Evolutionary conservation across 306 rosid species (phyloP), one percentile per base, ranked within the genome.

Genomic region (Ormosia semicastrata): DNA sequence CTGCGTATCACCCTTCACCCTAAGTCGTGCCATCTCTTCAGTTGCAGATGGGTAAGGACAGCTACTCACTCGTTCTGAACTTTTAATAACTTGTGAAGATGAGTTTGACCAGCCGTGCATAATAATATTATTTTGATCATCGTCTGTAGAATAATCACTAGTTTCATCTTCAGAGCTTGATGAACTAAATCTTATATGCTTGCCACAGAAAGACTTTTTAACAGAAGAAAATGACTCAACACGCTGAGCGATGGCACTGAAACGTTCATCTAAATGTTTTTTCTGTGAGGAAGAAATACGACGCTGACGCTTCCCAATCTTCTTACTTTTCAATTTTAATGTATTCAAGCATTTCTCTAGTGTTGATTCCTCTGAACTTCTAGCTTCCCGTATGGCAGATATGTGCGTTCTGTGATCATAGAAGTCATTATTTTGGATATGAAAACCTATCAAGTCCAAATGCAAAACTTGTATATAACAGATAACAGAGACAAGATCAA

Each of bases 31-130:
- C 85, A 88, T 88, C 92, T 93, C 99, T 89, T 93, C 99, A 52
- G 66, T 71, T 57, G 90, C 94, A 76, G 97, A 93, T 34, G 93
- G 98, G 79, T 95, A 95, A 76, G 99, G 99, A 73, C 99, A 95
- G 80, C 87, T 87, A 80, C 95, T 90, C 54, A 75, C 82, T 78
- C 90, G 88, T 74, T 92, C 94, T 15, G 90, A 77, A 82, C 74
- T 84, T 86, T 64, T 82, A 73, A 77, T 84, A 52, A 73, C 75
- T 65, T 88, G 83, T 56, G 87, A 66, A 17, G 88, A 84, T 40
- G 88, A n/a, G 13, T 74, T 86, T 80, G 77, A 59, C 37, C 66
- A 84, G 60, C 64, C 71, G 4, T 75, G 87, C 14, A 12, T 66
- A 63, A 54, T 71, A 56, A 71, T 72, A 77, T 77, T 58, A 82